Evolutionary conservation across 768 basidiomycete genomes (phyloP).

Genomic region (Boletellus sp.): DNA sequence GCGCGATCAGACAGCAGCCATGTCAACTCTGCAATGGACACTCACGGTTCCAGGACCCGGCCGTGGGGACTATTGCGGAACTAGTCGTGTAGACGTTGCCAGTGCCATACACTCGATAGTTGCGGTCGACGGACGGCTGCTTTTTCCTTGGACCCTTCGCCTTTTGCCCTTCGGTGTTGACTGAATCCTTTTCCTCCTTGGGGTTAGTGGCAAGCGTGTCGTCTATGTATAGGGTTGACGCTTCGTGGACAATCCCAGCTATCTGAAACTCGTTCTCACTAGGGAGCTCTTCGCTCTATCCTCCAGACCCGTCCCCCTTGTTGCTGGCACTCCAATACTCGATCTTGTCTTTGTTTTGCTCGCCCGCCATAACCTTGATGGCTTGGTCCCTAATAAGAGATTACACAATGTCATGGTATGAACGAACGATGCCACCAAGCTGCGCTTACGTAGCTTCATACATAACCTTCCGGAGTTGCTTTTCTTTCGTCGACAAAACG

Average conservation of each 20-base stretch:
- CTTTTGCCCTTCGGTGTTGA: background rate
- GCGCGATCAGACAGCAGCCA: background rate
- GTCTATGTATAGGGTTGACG: background rate
- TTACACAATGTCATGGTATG: background rate
- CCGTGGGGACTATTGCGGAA: slow-evolving; percentile 7
- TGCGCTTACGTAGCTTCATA: slow-evolving; percentile 3
- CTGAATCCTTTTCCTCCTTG: background rate
- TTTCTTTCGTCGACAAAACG: slow-evolving; percentile 1
- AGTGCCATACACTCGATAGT: slow-evolving; percentile 7
- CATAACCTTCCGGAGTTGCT: slow-evolving; percentile 6
- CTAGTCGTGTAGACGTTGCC: slow-evolving; percentile 14
- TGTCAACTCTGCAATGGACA: background rate
- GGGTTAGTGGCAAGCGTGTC: background rate
- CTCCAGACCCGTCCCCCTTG: background rate
- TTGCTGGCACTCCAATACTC: background rate
- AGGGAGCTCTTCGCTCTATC: background rate
- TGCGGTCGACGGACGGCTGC: background rate
- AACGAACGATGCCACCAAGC: background rate
- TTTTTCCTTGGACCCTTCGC: background rate
- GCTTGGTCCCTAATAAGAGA: background rate
- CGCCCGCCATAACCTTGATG: background rate
- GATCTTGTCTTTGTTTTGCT: background rate
- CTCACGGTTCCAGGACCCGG: slow-evolving; percentile 11
- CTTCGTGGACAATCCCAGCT: background rate
- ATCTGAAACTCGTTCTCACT: background rate